Base-by-base conservation (phyloP, 2,329 filamentous ascomycete species). In the Camptophora hylomeconis region DNA sequence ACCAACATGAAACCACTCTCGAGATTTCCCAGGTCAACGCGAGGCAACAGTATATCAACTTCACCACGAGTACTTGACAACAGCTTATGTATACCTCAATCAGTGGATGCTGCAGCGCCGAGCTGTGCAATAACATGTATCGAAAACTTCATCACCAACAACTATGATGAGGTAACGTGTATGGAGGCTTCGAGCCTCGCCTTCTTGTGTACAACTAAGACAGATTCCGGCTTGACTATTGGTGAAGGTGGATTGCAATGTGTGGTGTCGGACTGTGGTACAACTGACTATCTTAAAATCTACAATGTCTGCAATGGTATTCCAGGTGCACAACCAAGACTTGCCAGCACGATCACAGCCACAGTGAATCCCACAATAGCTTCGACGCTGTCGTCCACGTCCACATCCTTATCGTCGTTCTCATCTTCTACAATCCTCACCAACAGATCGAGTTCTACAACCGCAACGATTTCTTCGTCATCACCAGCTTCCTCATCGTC, bases 171-270 rank as follows among this genome's bases (percentile, higher is more conserved):
- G 12, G 52, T 50, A 27, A 46, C 49, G 26, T 78, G 74, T 44
- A 58, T 60, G 17, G 46, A 52, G 18, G 53, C 54, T 9, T 59
- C 65, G 7, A 61, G 73, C 15, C 49, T 81, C 40, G 54, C 62
- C 44, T 81, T 75, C 41, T 59, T 83, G 5, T 84, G 79, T 49
- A 63, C 64, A 20, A 60, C 63, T 33, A 58, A 60, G 18, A 75
- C 75, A 6, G 53, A 50, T 8, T 66, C 66, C 17, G 75, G 72
- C 7, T 76, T 73, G 42, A 82, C 79, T 2, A 45, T 82, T 26
- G 77, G 75, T n/a, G 79, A 83, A 53, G 77, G 66, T 7, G 75
- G 72, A 4, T 53, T 81, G 37, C 68, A 75, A 45, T 84, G 79
- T 49, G 63, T 80, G 18, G 57, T 67, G 6, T 68, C 68, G 2